A percentile compares a stretch with the other conserved stretches of the same genome.
phyloP scores from a whole-genome alignment of 164 flowering plant species.

The Hamamelis virginiana region DNA sequence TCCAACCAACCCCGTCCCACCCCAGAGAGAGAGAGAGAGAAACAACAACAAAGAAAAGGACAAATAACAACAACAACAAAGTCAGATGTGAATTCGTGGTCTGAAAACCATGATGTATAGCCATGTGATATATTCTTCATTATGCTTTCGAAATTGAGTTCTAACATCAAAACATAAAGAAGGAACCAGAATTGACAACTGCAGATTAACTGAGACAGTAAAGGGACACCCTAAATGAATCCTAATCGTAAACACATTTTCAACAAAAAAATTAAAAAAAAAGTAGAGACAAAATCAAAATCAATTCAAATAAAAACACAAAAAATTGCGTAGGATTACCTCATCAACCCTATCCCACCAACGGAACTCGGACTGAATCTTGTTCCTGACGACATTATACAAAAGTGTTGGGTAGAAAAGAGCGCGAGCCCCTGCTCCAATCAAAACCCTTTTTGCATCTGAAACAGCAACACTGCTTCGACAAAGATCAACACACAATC shows the following conservation, averaged over 20 bases:
- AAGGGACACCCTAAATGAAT: background rate
- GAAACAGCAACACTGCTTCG: conserved; percentile 15
- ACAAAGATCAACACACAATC: conserved; percentile 8
- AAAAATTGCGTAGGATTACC: conserved; percentile 37
- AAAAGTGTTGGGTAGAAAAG: conserved; percentile 89
- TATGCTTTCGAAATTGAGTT: too few species aligned
- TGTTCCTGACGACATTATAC: conserved; percentile 79
- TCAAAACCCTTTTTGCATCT: conserved; percentile 56
- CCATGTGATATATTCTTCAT: too few species aligned
- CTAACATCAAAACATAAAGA: too few species aligned
- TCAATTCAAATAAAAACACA: background rate
- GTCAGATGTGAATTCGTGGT: too few species aligned
- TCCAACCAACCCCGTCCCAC: too few species aligned
- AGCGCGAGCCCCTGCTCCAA: conserved; percentile 80
- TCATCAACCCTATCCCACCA: conserved; percentile 91
- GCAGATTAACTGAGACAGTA: background rate
- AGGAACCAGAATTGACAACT: too few species aligned
- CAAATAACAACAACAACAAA: too few species aligned
- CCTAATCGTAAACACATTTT: too few species aligned
- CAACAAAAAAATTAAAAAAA: too few species aligned
- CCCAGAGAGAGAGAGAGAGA: too few species aligned
- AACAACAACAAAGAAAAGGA: too few species aligned
- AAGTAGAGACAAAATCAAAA: background rate
- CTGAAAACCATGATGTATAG: too few species aligned
- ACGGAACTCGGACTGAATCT: conserved; percentile 75